Evolutionary conservation across 2,329 filamentous ascomycete genomes (phyloP).

Genomic region (Mollisia scopiformis): DNA sequence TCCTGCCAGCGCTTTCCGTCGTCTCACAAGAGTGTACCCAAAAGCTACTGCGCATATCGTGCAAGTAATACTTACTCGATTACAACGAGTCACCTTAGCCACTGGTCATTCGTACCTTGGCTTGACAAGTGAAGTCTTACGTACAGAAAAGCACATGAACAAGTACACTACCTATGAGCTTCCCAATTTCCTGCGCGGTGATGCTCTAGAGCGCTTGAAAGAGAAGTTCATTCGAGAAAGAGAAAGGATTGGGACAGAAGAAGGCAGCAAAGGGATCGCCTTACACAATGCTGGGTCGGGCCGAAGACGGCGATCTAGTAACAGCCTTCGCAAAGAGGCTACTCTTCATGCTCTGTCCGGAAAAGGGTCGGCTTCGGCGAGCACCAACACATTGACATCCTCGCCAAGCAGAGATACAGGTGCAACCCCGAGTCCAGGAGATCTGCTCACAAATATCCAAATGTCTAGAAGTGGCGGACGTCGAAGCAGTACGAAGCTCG

Average conservation of each 20-base stretch:
- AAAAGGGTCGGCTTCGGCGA: conserved; percentile 22
- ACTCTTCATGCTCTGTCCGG: conserved; percentile 61
- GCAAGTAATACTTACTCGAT: conserved; percentile 91
- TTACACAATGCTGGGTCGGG: conserved; percentile 77
- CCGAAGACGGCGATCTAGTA: conserved; percentile 72
- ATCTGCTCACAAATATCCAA: conserved; percentile 79
- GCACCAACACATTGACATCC: conserved; percentile 37
- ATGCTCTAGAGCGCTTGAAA: conserved; percentile 81
- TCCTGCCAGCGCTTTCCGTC: conserved; percentile 90
- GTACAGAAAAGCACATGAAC: conserved; percentile 92
- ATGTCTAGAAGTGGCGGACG: conserved; percentile 63
- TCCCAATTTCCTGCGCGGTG: conserved; percentile 85
- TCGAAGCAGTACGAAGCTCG: conserved; percentile 28
- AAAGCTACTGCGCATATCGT: conserved; percentile 97
- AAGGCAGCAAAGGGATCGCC: conserved; percentile 90
- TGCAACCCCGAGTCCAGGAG: conserved; percentile 67
- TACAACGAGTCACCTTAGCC: conserved; percentile 91
- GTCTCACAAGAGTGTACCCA: conserved; percentile 90
- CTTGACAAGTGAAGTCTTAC: conserved; percentile 85
- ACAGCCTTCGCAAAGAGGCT: conserved; percentile 78
- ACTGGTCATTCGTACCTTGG: conserved; percentile 96
- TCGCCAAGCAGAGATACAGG: conserved; percentile 31
- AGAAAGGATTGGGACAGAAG: conserved; percentile 79
- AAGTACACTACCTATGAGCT: conserved; percentile 90
- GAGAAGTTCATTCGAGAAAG: conserved; percentile 89